Evolutionary conservation across 495 filamentous ascomycete genomes (phyloP), one percentile per base, ranked within the genome.

Genomic region (Tetracladium marchalianum): DNA sequence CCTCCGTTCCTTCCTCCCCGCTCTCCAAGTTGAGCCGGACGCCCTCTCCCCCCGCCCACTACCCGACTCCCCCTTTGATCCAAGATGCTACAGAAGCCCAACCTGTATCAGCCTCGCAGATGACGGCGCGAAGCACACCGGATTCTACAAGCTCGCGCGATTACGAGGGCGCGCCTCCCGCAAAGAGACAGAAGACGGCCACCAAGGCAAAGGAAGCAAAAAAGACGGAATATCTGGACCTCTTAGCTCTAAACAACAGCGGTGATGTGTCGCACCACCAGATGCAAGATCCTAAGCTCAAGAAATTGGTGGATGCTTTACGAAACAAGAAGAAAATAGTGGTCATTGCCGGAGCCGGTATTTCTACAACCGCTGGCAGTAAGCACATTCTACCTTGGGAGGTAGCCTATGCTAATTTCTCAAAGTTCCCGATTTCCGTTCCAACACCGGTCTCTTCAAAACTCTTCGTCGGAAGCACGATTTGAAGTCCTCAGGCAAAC

Each of bases 351-450:
- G 92, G 92, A 41, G 92, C 92, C 31, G 92, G 92, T 42, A 97
- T 98, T 50, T 97, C 92, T 32, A 90, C 93, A 11, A 87, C 89
- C 38, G 93, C 92, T 52, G 92, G 92, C 44, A 92, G 89, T 95
- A 81, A 56, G 87, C 81, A 45, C 56, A 39, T 18, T 27, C 31
- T 24, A 19, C 13, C 22, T 34, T 39, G 8, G 24, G 24, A 16
- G 7, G 41, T 19, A 5, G 33, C 8, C 3, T 39, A 32, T 47
- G 12, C 13, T 49, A 35, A 50, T 13, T 48, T 39, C 24, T 7
- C 2, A 15, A 58, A 95, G 89, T 98, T 55, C 93, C 93, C 62
- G 92, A 98, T 60, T 98, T 98, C 59, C 87, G 92, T 51, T 97
- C 92, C 4, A 78, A 81, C 0, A 81, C 76, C 49, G 92, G 92